Evolutionary conservation across 805 yeast genomes (phyloP).

Genomic region (Yamadazyma takamatsuzukensis): DNA sequence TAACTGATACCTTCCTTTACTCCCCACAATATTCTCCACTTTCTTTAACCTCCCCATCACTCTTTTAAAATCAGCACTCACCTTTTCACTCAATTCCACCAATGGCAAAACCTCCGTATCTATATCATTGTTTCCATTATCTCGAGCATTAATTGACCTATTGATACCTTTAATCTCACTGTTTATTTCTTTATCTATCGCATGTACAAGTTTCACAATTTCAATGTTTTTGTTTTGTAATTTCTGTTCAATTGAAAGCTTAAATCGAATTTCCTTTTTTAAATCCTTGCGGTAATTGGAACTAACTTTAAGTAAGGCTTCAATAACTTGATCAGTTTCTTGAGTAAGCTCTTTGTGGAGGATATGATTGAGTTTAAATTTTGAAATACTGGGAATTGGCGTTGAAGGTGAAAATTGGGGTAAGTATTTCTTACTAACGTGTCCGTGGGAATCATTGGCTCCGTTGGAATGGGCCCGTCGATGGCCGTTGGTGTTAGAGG

Average conservation of each 20-base stretch:
- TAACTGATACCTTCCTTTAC: conserved; percentile 1
- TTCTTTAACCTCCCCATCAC: conserved; percentile 10
- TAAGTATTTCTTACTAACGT: conserved; percentile 11
- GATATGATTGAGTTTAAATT: conserved; percentile 29
- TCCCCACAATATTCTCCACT: conserved; percentile 10
- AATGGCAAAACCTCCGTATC: conserved; percentile 13
- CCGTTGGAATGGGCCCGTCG: no score
- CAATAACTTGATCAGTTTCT: conserved; percentile 29
- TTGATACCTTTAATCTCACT: conserved; percentile 5
- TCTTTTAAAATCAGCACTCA: conserved; percentile 12
- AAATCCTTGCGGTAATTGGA: conserved; percentile 35
- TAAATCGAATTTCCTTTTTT: conserved; percentile 28
- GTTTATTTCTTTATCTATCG: conserved; percentile 15
- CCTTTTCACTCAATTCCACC: conserved; percentile 9
- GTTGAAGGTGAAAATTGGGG: conserved; percentile 7
- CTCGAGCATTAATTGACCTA: conserved; percentile 1
- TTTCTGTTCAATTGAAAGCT: conserved; percentile 35
- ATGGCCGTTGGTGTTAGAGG: neutral
- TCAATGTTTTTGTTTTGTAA: conserved; percentile 38
- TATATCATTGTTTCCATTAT: conserved; percentile 5
- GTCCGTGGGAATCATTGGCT: no score
- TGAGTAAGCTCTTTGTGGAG: conserved; percentile 18
- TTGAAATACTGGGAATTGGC: conserved; percentile 23
- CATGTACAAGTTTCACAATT: conserved; percentile 25
- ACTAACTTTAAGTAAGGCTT: conserved; percentile 23